Base-by-base conservation (phyloP, 2,329 filamentous ascomycete species). In the Beauveria varroae region DNA sequence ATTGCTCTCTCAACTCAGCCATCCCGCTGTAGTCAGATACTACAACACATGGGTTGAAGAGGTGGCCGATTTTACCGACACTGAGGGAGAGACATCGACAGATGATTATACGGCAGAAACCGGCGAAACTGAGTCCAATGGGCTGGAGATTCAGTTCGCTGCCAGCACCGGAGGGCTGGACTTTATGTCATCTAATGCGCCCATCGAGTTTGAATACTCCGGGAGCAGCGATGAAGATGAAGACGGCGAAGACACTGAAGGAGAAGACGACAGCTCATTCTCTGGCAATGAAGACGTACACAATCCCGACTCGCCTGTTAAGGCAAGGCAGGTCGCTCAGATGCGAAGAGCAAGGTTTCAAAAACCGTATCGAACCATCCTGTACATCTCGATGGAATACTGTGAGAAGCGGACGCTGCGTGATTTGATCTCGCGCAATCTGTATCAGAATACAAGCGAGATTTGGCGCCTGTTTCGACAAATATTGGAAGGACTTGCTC, bases 301-400 rank as follows among this genome's bases (percentile, higher is more conserved):
- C 4, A 64, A 68, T 30, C 67, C 66, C n/a, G 67, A 63, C 5
- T 74, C 71, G n/a, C 69, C 71, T 0, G 67, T 68, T 16, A 72
- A 68, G 55, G 71, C 73, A 24, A 69, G 70, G 41, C 67, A 69
- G 10, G 65, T 64, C 20, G 67, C 67, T 14, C 61, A 71, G 22
- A 65, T 69, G 47, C 68, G 71, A 14, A 66, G 76, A 61, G 65
- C 72, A 63, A 63, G 78, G 51, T 75, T 75, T 47, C 78, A 82
- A 60, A 79, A 82, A 49, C 76, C 84, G 4, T 82, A 84, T 63
- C 84, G 84, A 57, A 93, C 89, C 0, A 87, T 93, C 7, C 81
- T 99, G 47, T 99, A 97, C 72, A 98, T 99, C 61, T 95, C 96
- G 63, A 99, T 99, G 95, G 95, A 99, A 71, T 96, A 97, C 67